Conservation (phyloP, 1,139 yeast genomes). For the Scheffersomyces illinoinensis region DNA sequence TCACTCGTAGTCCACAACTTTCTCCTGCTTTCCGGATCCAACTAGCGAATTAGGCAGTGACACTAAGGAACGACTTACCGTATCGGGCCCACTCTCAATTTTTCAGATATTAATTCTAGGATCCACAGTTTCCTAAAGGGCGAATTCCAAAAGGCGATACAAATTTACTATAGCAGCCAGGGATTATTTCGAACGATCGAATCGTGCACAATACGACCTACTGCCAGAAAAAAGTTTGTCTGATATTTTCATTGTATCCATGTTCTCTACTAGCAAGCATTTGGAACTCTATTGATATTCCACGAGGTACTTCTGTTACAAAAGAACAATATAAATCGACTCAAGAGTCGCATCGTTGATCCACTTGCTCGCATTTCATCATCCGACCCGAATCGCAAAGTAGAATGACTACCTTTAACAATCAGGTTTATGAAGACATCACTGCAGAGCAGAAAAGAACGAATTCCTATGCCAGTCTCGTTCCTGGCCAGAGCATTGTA, state of each 20-base stretch:
- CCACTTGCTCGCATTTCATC: neutral
- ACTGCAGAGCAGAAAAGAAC: slow-evolving; percentile 46
- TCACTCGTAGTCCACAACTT: too few species aligned
- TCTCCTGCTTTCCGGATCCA: neutral
- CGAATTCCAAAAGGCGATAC: neutral
- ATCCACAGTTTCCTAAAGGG: neutral
- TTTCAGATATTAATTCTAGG: neutral
- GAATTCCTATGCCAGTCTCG: slow-evolving; percentile 74
- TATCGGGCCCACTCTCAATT: neutral
- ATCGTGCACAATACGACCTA: neutral
- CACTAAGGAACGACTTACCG: neutral
- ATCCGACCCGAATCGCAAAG: neutral
- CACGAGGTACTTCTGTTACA: neutral
- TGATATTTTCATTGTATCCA: slow-evolving; percentile 2
- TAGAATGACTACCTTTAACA: slow-evolving; percentile 7
- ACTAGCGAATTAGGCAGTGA: neutral
- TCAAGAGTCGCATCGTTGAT: neutral
- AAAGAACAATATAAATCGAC: neutral
- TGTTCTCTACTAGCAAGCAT: slow-evolving; percentile 14
- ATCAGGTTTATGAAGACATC: slow-evolving; percentile 32
- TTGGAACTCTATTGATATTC: slow-evolving; percentile 14
- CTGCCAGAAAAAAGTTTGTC: neutral
- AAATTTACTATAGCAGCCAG: neutral
- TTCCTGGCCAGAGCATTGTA: slow-evolving; percentile 78
- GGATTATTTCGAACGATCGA: neutral